phyloP scores from a whole-genome alignment of 2,329 filamentous ascomycete species.

The Eurotiales sp. region DNA sequence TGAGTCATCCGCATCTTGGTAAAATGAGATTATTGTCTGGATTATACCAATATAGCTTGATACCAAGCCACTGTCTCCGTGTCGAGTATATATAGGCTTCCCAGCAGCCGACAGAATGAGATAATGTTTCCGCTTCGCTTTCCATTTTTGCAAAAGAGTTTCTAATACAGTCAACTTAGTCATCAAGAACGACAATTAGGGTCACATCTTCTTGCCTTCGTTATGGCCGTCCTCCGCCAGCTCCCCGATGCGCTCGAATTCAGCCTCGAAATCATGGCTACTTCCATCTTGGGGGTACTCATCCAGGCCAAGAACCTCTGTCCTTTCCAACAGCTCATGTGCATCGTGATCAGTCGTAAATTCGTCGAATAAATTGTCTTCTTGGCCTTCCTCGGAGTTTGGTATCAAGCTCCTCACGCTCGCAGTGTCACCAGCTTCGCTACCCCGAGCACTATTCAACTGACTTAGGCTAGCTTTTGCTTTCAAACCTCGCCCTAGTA shows the following conservation, averaged over 20 bases:
- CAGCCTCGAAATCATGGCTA: slow-evolving; percentile 65
- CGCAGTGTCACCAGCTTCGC: slow-evolving; percentile 47
- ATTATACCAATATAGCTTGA: slow-evolving; percentile 93
- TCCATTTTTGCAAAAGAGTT: slow-evolving; percentile 68
- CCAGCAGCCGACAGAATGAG: slow-evolving; percentile 93
- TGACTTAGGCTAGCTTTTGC: slow-evolving; percentile 38
- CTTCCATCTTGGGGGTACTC: slow-evolving; percentile 46
- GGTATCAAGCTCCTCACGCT: slow-evolving; percentile 50
- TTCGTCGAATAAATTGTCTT: slow-evolving; percentile 76
- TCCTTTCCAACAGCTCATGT: slow-evolving; percentile 37
- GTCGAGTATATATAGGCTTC: slow-evolving; percentile 94
- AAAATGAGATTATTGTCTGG: slow-evolving; percentile 97
- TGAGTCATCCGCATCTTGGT: slow-evolving; percentile 72
- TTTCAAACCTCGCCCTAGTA: slow-evolving; percentile 25
- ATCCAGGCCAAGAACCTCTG: slow-evolving; percentile 30
- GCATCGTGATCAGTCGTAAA: slow-evolving; percentile 49
- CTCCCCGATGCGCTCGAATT: slow-evolving; percentile 71
- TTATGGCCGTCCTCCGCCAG: slow-evolving; percentile 52
- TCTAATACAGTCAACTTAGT: slow-evolving; percentile 23
- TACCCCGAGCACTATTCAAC: slow-evolving; percentile 45
- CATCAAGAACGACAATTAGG: not conserved
- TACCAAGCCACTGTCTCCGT: slow-evolving; percentile 84
- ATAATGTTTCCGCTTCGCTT: slow-evolving; percentile 92
- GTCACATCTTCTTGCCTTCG: slow-evolving; percentile 46
- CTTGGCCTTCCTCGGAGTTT: slow-evolving; percentile 63